phyloP scores from a whole-genome alignment of 257 asterid species.

The Linderniella brevidens region DNA sequence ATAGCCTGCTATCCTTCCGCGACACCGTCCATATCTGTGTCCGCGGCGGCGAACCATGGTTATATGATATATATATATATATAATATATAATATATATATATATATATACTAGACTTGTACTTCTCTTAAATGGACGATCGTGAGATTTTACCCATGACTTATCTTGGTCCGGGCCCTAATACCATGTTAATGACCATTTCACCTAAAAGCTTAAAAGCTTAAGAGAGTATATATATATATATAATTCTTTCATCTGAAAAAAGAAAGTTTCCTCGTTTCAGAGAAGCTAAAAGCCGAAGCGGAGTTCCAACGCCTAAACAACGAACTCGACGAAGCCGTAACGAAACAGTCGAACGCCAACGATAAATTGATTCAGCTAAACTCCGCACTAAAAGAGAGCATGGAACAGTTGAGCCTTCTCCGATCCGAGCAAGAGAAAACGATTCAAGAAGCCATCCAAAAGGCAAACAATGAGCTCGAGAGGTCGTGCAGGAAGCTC shows the following conservation, averaged over 20 bases:
- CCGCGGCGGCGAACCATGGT: too few species aligned
- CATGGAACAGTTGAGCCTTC: slow-evolving; percentile 39
- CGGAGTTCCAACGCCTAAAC: slow-evolving; percentile 21
- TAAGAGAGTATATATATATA: too few species aligned
- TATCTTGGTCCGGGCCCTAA: too few species aligned
- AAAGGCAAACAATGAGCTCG: slow-evolving; percentile 28
- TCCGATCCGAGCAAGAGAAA: slow-evolving; percentile 37
- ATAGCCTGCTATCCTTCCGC: too few species aligned
- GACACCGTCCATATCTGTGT: too few species aligned
- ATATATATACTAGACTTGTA: too few species aligned
- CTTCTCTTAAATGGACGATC: too few species aligned
- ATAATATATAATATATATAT: too few species aligned
- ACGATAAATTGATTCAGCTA: slow-evolving; percentile 34
- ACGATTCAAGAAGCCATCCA: slow-evolving; percentile 24
- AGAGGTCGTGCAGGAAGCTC: slow-evolving; percentile 23
- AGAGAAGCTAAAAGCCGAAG: slow-evolving; percentile 54
- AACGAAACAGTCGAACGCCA: slow-evolving; percentile 23
- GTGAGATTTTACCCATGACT: too few species aligned
- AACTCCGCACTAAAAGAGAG: slow-evolving; percentile 49
- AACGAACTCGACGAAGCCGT: slow-evolving; percentile 30
- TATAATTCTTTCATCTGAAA: background rate
- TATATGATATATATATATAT: too few species aligned
- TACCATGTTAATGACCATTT: too few species aligned
- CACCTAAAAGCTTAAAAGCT: too few species aligned
- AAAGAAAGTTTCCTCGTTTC: slow-evolving; percentile 1